These are phyloP conservation scores for Pseudoscleropodium purum DNA, from an alignment of 225 moss, liverwort and hornwort species.

Conservation along the genomic window DNA sequence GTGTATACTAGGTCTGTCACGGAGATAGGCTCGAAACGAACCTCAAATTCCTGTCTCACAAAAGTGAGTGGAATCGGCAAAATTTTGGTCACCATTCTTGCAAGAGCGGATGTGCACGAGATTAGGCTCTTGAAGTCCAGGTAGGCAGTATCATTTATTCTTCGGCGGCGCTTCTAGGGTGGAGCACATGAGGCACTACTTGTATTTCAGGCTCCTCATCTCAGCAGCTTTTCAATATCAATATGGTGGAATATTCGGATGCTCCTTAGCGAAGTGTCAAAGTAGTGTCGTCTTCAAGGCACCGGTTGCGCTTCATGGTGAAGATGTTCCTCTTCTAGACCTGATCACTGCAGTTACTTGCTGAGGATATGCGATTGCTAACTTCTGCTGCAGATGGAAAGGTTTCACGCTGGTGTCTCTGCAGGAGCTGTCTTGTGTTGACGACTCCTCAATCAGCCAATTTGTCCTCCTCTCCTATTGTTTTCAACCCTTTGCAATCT, in stretches of 20 bases:
- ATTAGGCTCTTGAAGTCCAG: not conserved
- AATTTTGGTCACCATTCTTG: conserved; percentile 23
- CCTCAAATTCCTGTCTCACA: conserved; percentile 1
- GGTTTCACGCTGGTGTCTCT: not conserved
- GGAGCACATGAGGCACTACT: not conserved
- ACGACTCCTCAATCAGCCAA: not conserved
- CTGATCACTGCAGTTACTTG: not conserved
- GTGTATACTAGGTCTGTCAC: not conserved
- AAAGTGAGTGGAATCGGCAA: conserved; percentile 4
- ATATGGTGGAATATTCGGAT: not conserved
- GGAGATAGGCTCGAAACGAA: not conserved
- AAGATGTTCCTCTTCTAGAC: not conserved
- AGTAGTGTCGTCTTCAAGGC: not conserved
- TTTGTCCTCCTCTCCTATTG: not conserved
- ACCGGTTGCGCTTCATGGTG: not conserved
- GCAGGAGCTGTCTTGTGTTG: not conserved
- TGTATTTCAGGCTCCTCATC: not conserved
- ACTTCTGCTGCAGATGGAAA: not conserved
- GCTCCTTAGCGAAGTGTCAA: not conserved
- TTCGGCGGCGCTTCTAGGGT: not conserved
- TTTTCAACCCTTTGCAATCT: not conserved
- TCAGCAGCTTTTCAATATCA: not conserved
- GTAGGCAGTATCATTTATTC: not conserved
- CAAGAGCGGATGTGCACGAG: not conserved
- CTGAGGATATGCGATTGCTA: not conserved